Conservation (phyloP, 495 filamentous ascomycete species). For the Terfezia boudieri region DNA sequence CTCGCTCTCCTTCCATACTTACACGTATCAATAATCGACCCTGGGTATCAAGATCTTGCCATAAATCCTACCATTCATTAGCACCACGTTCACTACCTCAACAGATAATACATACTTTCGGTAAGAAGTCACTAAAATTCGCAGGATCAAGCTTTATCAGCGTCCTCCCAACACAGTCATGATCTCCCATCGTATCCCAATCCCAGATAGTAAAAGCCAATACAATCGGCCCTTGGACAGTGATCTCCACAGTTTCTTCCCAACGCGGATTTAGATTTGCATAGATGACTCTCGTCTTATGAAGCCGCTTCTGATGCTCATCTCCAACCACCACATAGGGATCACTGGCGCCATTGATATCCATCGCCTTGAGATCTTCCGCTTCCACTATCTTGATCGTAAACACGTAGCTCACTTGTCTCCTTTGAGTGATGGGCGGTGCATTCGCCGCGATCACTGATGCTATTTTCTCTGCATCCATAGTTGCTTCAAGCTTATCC, state of each 20-base stretch:
- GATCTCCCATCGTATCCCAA: constrained; percentile 90
- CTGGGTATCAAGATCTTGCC: constrained; percentile 93
- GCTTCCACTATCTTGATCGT: constrained; percentile 97
- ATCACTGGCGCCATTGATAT: constrained; percentile 83
- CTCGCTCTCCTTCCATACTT: constrained; percentile 95
- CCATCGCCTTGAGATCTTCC: constrained; percentile 95
- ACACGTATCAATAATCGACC: constrained; percentile 72
- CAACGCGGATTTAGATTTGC: constrained; percentile 84
- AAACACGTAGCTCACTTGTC: constrained; percentile 55
- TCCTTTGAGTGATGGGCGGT: constrained; percentile 23
- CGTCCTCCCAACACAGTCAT: constrained; percentile 89
- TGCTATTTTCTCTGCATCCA: constrained; percentile 86
- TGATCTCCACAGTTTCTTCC: constrained; percentile 95
- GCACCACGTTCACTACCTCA: neutral
- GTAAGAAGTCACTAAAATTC: constrained; percentile 88
- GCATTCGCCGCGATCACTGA: constrained; percentile 48
- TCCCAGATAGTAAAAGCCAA: constrained; percentile 97
- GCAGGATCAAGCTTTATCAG: constrained; percentile 84
- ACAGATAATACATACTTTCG: constrained; percentile 17
- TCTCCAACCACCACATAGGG: constrained; percentile 94
- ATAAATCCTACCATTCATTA: constrained; percentile 41
- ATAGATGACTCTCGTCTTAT: constrained; percentile 83
- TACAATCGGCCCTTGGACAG: constrained; percentile 71
- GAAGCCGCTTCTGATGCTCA: constrained; percentile 92
- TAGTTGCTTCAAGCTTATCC: constrained; percentile 67